These are phyloP conservation scores for Prunus salicina DNA, from an alignment of 306 rosid species.

Conservation along the genomic window DNA sequence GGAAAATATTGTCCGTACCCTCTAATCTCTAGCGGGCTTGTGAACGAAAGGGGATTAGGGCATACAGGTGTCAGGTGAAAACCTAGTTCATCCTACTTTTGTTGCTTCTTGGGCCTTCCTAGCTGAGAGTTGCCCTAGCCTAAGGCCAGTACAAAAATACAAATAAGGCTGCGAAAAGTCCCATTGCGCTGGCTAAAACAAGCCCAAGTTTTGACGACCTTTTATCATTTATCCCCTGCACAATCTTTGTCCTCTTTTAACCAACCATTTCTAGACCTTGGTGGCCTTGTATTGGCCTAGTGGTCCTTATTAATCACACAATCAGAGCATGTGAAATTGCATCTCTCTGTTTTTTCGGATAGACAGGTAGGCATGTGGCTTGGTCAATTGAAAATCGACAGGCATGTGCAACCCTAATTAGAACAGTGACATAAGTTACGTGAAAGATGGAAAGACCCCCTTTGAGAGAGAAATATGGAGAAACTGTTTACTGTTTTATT, in stretches of 20 bases:
- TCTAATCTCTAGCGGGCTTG: neutral
- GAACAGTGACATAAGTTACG: neutral
- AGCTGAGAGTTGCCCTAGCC: neutral
- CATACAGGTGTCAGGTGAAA: neutral
- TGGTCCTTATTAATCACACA: too few relatives aligned
- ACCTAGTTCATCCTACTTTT: neutral
- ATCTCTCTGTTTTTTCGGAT: neutral
- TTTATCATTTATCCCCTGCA: neutral
- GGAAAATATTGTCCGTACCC: neutral
- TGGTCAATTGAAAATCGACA: neutral
- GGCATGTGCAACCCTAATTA: neutral
- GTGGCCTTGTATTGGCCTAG: neutral
- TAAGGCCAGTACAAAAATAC: neutral
- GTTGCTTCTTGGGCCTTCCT: neutral
- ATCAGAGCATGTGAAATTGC: neutral
- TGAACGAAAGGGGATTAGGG: neutral
- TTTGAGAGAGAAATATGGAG: neutral
- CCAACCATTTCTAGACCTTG: neutral
- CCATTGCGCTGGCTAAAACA: neutral
- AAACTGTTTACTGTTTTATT: neutral
- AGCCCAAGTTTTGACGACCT: neutral
- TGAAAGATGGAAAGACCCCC: neutral
- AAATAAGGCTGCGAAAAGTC: neutral
- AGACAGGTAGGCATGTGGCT: neutral
- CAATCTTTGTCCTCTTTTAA: neutral